Evolutionary conservation across 1,284 basidiomycete species (phyloP).

Genomic region (Sutorius eximius): DNA sequence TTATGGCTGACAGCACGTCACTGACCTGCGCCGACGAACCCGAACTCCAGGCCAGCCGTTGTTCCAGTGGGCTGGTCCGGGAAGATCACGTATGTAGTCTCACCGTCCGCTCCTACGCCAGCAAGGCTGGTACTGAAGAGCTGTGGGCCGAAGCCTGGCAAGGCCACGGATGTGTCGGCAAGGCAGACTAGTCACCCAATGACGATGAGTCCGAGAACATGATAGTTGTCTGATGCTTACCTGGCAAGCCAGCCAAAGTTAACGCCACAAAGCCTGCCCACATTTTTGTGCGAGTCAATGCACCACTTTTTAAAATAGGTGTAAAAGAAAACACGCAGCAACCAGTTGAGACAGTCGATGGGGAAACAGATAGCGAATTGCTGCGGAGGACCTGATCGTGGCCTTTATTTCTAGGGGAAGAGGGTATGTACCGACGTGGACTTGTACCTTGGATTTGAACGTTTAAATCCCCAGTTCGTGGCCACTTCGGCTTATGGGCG

Average conservation of each 20-base stretch:
- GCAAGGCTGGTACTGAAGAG: too few species aligned
- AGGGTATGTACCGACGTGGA: neutral
- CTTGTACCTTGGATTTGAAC: neutral
- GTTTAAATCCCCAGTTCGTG: neutral
- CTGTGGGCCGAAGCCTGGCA: too few species aligned
- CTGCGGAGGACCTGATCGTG: neutral
- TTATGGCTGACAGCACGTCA: too few species aligned
- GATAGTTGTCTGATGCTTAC: neutral
- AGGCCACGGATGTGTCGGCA: too few species aligned
- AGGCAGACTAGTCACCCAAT: too few species aligned
- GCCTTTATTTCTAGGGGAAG: neutral
- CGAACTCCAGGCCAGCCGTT: too few species aligned
- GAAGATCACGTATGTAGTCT: too few species aligned
- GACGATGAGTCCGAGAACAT: too few species aligned
- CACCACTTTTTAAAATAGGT: neutral
- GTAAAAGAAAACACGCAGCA: neutral
- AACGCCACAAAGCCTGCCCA: neutral
- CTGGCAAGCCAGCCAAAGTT: slow-evolving; percentile 6
- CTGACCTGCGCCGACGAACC: too few species aligned
- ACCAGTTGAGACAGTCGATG: neutral
- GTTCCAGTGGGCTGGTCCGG: too few species aligned
- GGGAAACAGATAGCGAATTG: neutral
- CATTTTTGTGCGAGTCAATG: neutral
- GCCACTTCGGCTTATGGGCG: too few species aligned
- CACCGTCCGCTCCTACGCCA: too few species aligned